phyloP scores from a whole-genome alignment of 2,329 filamentous ascomycete species.

The Nemania abortiva region DNA sequence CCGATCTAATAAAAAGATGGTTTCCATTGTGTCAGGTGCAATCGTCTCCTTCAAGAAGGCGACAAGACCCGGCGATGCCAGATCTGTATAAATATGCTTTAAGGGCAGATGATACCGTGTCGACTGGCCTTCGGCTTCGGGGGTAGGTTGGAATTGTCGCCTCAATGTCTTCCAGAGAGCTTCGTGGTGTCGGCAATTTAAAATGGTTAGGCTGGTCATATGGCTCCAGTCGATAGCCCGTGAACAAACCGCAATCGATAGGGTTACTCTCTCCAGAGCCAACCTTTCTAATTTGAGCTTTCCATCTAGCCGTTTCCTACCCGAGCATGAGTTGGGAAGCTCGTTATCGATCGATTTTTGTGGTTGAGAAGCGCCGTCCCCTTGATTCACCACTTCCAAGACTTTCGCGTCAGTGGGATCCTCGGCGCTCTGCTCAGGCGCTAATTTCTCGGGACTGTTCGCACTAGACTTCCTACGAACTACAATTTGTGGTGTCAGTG shows the following conservation, averaged over 20 bases:
- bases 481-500: constrained; percentile 23
- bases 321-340: background rate
- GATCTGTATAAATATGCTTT: constrained; percentile 81
- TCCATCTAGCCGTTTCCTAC: constrained; percentile 61
- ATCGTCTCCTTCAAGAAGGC: constrained; percentile 82
- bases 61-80: constrained; percentile 75
- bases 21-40: constrained; percentile 82
- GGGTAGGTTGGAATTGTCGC: constrained; percentile 67
- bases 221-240: constrained; percentile 80
- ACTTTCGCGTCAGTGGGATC: constrained; percentile 12
- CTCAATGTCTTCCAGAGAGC: constrained; percentile 80
- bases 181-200: constrained; percentile 79
- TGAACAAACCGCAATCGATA: constrained; percentile 79
- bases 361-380: background rate
- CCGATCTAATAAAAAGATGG: constrained; percentile 79
- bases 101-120: constrained; percentile 73
- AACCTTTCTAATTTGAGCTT: constrained; percentile 77
- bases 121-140: constrained; percentile 47
- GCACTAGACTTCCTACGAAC: constrained; percentile 37
- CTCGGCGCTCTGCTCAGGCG: constrained; percentile 21
- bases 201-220: constrained; percentile 77
- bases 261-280: constrained; percentile 78
- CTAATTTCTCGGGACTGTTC: constrained; percentile 37
- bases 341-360: background rate
- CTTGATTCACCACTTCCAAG: background rate